Base-by-base conservation (phyloP, 1,139 yeast species). In the Candida glucosophila region DNA sequence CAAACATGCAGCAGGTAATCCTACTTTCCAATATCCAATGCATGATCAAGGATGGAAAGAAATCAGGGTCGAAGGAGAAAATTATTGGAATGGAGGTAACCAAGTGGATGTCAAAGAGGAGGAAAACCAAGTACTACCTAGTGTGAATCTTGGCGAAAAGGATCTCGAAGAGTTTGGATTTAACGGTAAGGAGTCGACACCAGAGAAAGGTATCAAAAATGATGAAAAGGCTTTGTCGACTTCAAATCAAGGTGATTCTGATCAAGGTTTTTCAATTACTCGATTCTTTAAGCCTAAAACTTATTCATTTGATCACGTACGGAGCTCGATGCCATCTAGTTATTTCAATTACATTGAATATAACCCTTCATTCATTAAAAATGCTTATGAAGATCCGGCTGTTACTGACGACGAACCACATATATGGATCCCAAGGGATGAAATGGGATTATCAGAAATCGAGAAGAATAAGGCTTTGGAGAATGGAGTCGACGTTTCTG, bases 361-460 rank as follows among this genome's bases (percentile, higher is more conserved):
- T 37, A 55, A 60, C 30, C 50, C 55, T 5, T 65, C 57, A 14
- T 64, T 61, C 40, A 40, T 59, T 19, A 45, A 49, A 32, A 53
- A 43, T 32, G 93, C 95, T 4, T 80, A 76, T 43, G 68, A 72
- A 25, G 74, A 73, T 44, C 86, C 88, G 12, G 68, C 67, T 29
- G 75, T 79, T 18, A 57, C 56, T 14, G 77, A 73, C 22, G 65
- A 61, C 17, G 76, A 69, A 37, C 83, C 85, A 10, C 69, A 69
- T 23, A 61, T 78, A 27, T 80, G 92, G 92, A 58, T 77, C 35
- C 74, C 80, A 22, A 62, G 54, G 34, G 92, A 80, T 49, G 67
- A 72, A 15, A 56, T 78, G 70, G 90, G 90, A 12, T 63, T 80
- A 23, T 71, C 83, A 4, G 67, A 63, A 29, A 64, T 67, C 31